phyloP scores from a whole-genome alignment of 257 asterid genomes.

The Nemophila menziesii region DNA sequence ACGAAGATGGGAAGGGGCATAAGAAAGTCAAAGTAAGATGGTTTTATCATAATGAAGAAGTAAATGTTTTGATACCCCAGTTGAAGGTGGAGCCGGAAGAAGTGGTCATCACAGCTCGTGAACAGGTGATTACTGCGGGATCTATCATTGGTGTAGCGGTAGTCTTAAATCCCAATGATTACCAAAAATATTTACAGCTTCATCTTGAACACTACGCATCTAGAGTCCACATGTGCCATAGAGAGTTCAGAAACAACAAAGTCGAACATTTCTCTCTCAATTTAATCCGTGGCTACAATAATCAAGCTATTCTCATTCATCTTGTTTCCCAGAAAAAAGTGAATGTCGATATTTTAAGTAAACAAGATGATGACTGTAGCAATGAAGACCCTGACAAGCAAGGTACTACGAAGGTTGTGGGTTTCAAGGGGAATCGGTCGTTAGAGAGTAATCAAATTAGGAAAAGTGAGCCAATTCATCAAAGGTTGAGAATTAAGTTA shows the following conservation, averaged over 20 bases:
- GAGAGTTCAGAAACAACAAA: constrained; percentile 23
- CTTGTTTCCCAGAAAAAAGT: constrained; percentile 8
- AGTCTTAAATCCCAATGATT: constrained; percentile 36
- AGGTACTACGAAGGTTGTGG: constrained; percentile 10
- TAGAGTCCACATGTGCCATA: constrained; percentile 27
- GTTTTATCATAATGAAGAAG: constrained; percentile 25
- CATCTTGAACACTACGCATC: constrained; percentile 19
- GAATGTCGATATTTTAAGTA: not conserved
- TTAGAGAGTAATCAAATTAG: constrained; percentile 4
- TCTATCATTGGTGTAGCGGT: constrained; percentile 29
- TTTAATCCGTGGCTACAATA: constrained; percentile 36
- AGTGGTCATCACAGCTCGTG: constrained; percentile 34
- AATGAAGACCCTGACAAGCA: constrained; percentile 3
- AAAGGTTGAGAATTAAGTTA: constrained; percentile 17
- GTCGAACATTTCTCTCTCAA: constrained; percentile 20
- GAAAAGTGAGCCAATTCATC: constrained; percentile 14
- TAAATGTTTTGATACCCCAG: constrained; percentile 21
- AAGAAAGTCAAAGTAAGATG: constrained; percentile 33
- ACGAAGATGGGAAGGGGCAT: constrained; percentile 30
- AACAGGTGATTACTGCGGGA: constrained; percentile 25
- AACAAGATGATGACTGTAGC: constrained; percentile 11
- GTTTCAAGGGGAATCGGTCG: constrained; percentile 1
- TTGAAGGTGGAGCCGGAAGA: constrained; percentile 26
- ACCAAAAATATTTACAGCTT: constrained; percentile 21
- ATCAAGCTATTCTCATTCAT: constrained; percentile 26